Percentiles rank a stretch among this genome's conserved stretches.
Conservation (phyloP, 345 rosid genomes). For the Linum usitatissimum region DNA sequence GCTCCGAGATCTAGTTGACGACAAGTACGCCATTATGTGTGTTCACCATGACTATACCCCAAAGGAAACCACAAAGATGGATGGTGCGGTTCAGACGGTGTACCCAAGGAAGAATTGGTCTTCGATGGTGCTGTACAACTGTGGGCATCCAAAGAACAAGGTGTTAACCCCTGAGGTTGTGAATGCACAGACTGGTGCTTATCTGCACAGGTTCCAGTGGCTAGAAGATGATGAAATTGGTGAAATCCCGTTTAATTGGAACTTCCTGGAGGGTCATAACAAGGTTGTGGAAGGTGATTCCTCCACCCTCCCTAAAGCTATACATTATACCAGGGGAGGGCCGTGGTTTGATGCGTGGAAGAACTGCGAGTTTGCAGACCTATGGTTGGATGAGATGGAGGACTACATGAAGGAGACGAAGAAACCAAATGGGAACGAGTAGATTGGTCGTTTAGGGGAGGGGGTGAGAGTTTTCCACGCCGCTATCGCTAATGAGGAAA, state of each 20-base stretch:
- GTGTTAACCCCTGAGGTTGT: slow-evolving; percentile 55
- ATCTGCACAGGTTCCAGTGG: slow-evolving; percentile 96
- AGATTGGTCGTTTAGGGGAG: too few species aligned
- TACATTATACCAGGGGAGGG: slow-evolving; percentile 93
- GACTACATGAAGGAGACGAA: slow-evolving; percentile 26
- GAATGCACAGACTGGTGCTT: slow-evolving; percentile 70
- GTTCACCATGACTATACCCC: slow-evolving; percentile 94
- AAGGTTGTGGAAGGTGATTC: slow-evolving; percentile 53
- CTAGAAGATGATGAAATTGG: slow-evolving; percentile 83
- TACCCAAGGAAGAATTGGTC: slow-evolving; percentile 99
- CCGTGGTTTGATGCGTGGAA: slow-evolving; percentile 98
- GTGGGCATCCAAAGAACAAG: slow-evolving; percentile 87
- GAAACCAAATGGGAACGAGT: neutral
- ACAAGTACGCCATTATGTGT: slow-evolving; percentile 86
- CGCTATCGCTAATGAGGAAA: too few species aligned
- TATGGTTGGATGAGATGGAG: slow-evolving; percentile 72
- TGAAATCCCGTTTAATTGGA: slow-evolving; percentile 77
- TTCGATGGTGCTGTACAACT: slow-evolving; percentile 92
- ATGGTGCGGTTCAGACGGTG: slow-evolving; percentile 86
- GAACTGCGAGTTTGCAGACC: slow-evolving; percentile 81
- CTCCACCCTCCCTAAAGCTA: slow-evolving; percentile 55
- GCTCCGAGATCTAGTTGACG: slow-evolving; percentile 60
- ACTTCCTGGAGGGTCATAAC: slow-evolving; percentile 95
- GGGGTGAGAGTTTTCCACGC: too few species aligned
- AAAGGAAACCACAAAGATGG: slow-evolving; percentile 90